These are phyloP conservation scores for Chamaecrista fasciculata DNA, from an alignment of 306 rosid species.

Conservation along the genomic window DNA sequence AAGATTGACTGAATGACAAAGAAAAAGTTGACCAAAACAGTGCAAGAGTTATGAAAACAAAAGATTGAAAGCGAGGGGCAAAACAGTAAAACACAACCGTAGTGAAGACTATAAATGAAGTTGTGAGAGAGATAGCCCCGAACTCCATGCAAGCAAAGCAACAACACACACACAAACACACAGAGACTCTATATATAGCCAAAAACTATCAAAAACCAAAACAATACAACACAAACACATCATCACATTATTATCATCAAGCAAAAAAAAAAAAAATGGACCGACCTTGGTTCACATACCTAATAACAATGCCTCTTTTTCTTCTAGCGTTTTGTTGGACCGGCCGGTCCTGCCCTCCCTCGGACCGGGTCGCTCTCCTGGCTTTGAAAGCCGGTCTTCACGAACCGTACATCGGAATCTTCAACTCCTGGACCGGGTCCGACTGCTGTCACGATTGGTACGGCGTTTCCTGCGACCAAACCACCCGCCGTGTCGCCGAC, in stretches of 20 bases:
- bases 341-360: constrained; percentile 61
- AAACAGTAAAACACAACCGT: constrained; percentile 33
- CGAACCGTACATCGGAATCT: constrained; percentile 66
- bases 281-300: background rate
- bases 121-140: constrained; percentile 13
- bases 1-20: no score
- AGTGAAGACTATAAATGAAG: constrained; percentile 11
- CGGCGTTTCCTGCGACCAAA: constrained; percentile 82
- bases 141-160: background rate
- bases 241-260: no score
- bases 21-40: no score
- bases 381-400: constrained; percentile 69
- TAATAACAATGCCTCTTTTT: background rate
- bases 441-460: constrained; percentile 89
- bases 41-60: no score
- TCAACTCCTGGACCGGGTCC: constrained; percentile 75
- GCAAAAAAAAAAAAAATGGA: constrained; percentile 26
- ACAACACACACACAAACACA: background rate
- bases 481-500: constrained; percentile 67
- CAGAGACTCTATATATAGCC: no score
- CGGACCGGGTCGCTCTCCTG: constrained; percentile 70
- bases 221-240: no score
- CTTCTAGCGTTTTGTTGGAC: background rate
- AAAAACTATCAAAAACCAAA: no score
- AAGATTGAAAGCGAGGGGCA: constrained; percentile 34